These are phyloP conservation scores for Cladosporium sp. DNA, from an alignment of 2,329 filamentous ascomycete species.

Conservation along the genomic window DNA sequence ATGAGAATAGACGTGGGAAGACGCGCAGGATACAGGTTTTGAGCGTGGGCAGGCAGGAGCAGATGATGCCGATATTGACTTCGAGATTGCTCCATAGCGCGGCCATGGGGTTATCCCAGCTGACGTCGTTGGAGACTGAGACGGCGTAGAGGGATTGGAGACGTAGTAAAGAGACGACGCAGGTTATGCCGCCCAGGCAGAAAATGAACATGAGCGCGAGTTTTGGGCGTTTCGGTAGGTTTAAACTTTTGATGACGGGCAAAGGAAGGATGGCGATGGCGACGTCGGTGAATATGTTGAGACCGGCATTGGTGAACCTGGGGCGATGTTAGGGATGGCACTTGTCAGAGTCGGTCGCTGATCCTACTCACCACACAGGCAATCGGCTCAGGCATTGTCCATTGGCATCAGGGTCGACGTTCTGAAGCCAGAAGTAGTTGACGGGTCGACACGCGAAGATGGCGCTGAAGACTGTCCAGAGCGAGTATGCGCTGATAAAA, in stretches of 20 bases:
- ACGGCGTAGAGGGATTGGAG: slow-evolving; percentile 25
- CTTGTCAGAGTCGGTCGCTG: neutral
- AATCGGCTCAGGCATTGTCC: slow-evolving; percentile 25
- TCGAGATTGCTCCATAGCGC: slow-evolving; percentile 25
- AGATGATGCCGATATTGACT: slow-evolving; percentile 28
- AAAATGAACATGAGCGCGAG: slow-evolving; percentile 31
- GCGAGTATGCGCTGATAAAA: slow-evolving; percentile 25
- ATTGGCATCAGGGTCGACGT: slow-evolving; percentile 4
- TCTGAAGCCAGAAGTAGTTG: slow-evolving; percentile 26
- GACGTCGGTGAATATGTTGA: slow-evolving; percentile 33
- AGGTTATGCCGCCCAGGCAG: slow-evolving; percentile 29
- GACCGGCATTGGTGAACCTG: slow-evolving; percentile 27
- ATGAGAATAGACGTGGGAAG: slow-evolving; percentile 24
- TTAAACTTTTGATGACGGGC: slow-evolving; percentile 28
- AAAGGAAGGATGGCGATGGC: slow-evolving; percentile 30
- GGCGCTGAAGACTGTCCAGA: slow-evolving; percentile 27
- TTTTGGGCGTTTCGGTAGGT: slow-evolving; percentile 28
- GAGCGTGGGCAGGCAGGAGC: slow-evolving; percentile 26
- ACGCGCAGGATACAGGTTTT: slow-evolving; percentile 25
- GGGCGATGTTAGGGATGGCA: neutral
- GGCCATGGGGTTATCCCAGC: slow-evolving; percentile 26
- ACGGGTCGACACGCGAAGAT: slow-evolving; percentile 31
- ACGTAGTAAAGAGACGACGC: slow-evolving; percentile 25
- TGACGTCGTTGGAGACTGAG: slow-evolving; percentile 22
- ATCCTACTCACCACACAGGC: slow-evolving; percentile 25